Percentiles rank a stretch among this genome's conserved stretches.
Conservation (phyloP, 2,329 filamentous ascomycete genomes). For the Xylariales sp. region DNA sequence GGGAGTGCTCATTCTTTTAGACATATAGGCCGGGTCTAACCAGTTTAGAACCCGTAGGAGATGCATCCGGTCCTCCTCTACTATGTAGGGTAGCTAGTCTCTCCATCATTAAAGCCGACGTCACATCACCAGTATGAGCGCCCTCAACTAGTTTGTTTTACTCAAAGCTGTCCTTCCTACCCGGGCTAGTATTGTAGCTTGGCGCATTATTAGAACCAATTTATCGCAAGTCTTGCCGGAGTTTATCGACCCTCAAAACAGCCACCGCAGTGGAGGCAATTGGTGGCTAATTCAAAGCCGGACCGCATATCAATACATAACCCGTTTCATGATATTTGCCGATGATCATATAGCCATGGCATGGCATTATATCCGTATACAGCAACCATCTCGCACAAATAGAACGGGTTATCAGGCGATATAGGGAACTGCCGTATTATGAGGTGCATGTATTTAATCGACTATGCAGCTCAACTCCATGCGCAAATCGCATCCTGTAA, state of each 20-base stretch:
- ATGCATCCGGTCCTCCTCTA: too few relatives aligned
- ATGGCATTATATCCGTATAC: conserved; percentile 20
- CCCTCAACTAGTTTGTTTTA: background rate
- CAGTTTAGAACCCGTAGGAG: too few relatives aligned
- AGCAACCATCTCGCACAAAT: conserved; percentile 17
- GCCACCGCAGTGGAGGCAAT: conserved; percentile 10
- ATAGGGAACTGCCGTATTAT: background rate
- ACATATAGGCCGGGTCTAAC: too few relatives aligned
- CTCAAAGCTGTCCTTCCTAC: background rate
- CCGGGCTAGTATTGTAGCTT: conserved; percentile 12
- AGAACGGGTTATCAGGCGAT: background rate
- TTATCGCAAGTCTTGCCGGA: conserved; percentile 2
- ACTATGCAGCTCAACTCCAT: background rate
- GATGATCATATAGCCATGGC: conserved; percentile 11
- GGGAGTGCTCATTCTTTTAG: too few relatives aligned
- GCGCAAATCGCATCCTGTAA: background rate
- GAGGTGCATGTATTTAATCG: conserved; percentile 13
- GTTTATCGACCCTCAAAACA: background rate
- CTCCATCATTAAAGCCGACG: too few relatives aligned
- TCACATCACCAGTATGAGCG: too few relatives aligned
- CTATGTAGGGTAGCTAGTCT: too few relatives aligned
- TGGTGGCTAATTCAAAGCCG: conserved; percentile 30
- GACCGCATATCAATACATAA: conserved; percentile 2
- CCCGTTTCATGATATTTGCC: conserved; percentile 20
- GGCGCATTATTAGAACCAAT: background rate